A percentile compares a stretch with the other conserved stretches of the same genome.
These are phyloP conservation scores for Pugionium cornutum DNA, from an alignment of 345 rosid genomes.

Conservation along the genomic window DNA sequence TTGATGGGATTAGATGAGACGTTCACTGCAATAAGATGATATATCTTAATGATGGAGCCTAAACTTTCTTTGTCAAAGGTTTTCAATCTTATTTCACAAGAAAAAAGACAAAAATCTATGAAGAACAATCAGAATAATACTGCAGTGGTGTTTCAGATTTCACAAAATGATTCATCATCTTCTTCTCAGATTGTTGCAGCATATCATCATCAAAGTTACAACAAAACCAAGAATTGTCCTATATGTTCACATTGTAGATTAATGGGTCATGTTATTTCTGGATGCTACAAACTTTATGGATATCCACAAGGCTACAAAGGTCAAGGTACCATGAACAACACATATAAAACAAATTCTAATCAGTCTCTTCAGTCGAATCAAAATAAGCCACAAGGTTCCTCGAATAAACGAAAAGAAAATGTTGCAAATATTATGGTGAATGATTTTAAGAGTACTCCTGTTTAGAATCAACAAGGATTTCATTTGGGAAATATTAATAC, in stretches of 20 bases:
- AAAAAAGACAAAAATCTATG: not conserved
- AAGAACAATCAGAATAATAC: not conserved
- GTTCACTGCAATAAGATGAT: too few relatives aligned
- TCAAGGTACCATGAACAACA: not conserved
- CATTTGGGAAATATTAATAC: not conserved
- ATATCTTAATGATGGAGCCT: not conserved
- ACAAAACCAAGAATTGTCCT: not conserved
- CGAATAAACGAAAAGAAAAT: not conserved
- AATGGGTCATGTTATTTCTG: rapidly evolving
- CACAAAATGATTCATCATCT: not conserved
- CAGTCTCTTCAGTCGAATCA: too few relatives aligned
- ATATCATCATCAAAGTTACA: not conserved
- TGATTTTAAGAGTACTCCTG: not conserved
- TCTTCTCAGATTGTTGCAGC: not conserved
- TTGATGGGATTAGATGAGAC: not conserved
- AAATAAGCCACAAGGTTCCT: too few relatives aligned
- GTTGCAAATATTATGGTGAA: not conserved
- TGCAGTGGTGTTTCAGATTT: not conserved
- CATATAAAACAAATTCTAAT: not conserved
- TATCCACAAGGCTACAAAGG: not conserved
- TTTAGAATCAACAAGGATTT: not conserved
- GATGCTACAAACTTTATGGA: too few relatives aligned
- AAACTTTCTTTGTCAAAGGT: not conserved
- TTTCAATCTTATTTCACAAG: not conserved
- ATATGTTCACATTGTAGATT: not conserved